Evolutionary conservation across 129 eudicot genomes (phyloP).

Genomic region (Smallanthus sonchifolius): DNA sequence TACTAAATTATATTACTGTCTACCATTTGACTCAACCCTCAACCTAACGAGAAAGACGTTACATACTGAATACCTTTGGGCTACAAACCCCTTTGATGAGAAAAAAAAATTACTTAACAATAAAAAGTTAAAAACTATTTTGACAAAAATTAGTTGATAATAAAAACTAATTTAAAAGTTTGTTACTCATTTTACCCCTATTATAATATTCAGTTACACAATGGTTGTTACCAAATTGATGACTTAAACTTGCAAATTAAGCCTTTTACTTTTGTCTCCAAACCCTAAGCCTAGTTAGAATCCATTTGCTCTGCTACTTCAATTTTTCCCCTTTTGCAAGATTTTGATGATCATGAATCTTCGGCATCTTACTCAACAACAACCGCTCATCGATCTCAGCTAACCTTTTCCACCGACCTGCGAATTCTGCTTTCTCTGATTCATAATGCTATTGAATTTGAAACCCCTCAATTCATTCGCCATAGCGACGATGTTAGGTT

Average conservation of each 20-base stretch:
- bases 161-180: background rate
- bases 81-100: too few relatives aligned
- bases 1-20: too few relatives aligned
- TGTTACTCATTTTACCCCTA: background rate
- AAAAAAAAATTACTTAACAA: too few relatives aligned
- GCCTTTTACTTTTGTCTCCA: background rate
- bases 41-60: too few relatives aligned
- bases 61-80: too few relatives aligned
- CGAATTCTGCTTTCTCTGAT: conserved; percentile 1
- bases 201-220: background rate
- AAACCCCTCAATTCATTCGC: conserved; percentile 59
- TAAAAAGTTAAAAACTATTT: too few relatives aligned
- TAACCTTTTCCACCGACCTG: background rate
- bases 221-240: background rate
- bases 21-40: too few relatives aligned
- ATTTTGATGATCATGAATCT: background rate
- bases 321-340: background rate
- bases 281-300: background rate
- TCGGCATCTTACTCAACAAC: background rate
- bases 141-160: too few relatives aligned
- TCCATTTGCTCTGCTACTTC: background rate
- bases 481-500: conserved; percentile 46
- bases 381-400: background rate
- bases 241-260: background rate
- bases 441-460: conserved; percentile 37